phyloP scores from a whole-genome alignment of 148 eudicot species.

The Mesembryanthemum crystallinum region DNA sequence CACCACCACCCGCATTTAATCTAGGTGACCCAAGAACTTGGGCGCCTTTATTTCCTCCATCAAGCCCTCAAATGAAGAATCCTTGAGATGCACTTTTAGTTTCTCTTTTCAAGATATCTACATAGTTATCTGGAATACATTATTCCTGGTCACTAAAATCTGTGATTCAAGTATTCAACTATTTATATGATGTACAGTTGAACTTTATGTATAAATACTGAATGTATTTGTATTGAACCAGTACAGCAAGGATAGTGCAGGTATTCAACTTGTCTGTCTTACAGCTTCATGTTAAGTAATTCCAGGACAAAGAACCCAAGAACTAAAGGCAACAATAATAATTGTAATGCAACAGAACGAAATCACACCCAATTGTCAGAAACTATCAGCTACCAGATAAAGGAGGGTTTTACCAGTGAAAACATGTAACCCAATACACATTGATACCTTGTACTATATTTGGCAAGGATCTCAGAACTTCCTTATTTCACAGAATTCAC shows the following conservation, averaged over 20 bases:
- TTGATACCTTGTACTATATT: not conserved
- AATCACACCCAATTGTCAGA: constrained; percentile 1
- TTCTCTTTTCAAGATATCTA: not conserved
- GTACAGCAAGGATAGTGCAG: constrained; percentile 9
- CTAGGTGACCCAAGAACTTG: constrained; percentile 41
- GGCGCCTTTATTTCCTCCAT: constrained; percentile 34
- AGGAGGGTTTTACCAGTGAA: not conserved
- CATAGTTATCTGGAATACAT: constrained; percentile 10
- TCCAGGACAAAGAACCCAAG: not conserved
- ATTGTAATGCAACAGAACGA: not conserved
- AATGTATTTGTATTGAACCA: constrained; percentile 13
- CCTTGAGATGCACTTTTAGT: constrained; percentile 12
- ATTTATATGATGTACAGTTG: constrained; percentile 28
- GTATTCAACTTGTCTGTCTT: not conserved
- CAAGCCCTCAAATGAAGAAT: constrained; percentile 22
- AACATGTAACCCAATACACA: not conserved
- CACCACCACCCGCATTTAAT: constrained; percentile 33
- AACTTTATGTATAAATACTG: constrained; percentile 17
- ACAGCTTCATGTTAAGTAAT: not conserved
- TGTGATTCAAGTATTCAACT: constrained; percentile 18
- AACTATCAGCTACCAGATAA: not conserved
- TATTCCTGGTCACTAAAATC: constrained; percentile 18
- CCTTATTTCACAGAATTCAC: not conserved
- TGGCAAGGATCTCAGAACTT: not conserved
- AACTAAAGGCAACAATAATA: not conserved